A percentile compares a stretch with the other conserved stretches of the same genome.
Evolutionary conservation across 345 rosid genomes (phyloP).

Genomic region (Lepidium aucheri): DNA sequence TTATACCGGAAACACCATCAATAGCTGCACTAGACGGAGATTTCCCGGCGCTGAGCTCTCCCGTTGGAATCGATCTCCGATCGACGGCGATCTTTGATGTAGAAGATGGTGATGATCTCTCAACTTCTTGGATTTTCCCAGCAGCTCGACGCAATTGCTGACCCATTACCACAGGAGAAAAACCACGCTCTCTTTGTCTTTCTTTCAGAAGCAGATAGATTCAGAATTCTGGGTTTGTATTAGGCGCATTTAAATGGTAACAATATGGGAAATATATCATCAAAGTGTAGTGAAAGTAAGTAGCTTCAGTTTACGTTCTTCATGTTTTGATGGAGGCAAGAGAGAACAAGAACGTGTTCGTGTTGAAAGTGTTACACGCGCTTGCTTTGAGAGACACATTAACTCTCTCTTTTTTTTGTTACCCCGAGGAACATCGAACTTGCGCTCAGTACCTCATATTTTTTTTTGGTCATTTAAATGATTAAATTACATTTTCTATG

Average conservation of each 20-base stretch:
- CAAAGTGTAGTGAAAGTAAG: background rate
- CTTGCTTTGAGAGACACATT: background rate
- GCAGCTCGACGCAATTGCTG: conserved; percentile 99
- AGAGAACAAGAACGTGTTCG: conserved; percentile 23
- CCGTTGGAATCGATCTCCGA: conserved; percentile 26
- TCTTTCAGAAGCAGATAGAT: background rate
- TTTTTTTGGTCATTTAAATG: background rate
- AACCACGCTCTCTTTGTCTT: background rate
- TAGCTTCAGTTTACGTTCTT: background rate
- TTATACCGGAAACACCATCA: conserved; percentile 33
- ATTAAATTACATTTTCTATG: no score
- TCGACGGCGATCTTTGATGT: conserved; percentile 31
- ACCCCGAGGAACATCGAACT: background rate
- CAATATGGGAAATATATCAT: background rate
- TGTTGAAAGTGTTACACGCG: conserved; percentile 17
- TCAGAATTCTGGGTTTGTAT: background rate
- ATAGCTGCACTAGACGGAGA: conserved; percentile 11
- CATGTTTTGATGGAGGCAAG: background rate
- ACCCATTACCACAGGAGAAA: conserved; percentile 41
- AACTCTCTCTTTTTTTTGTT: background rate
- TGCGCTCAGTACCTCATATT: background rate
- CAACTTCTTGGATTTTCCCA: conserved; percentile 52
- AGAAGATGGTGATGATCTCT: conserved; percentile 35
- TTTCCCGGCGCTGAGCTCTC: conserved; percentile 27
- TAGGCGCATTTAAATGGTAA: background rate